Evolutionary conservation across 345 rosid genomes (phyloP), one percentile per base, ranked within the genome.

Genomic region (Moricandia arvensis): DNA sequence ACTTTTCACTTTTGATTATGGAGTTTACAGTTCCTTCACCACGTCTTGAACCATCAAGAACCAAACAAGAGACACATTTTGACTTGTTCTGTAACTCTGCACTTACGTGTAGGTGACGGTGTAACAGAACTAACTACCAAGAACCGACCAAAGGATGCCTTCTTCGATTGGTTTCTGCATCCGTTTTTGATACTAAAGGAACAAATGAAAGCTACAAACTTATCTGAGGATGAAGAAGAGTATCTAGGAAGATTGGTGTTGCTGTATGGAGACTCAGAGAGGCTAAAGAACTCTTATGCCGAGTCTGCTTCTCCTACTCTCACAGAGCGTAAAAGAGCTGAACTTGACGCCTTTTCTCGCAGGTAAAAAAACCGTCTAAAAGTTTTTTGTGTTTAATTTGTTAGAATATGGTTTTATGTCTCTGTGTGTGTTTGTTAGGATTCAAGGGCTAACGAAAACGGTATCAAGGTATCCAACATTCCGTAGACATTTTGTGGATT

Each of bases 311-410:
- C 88, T 12, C 87, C 86, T 31, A 89, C 91, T 1, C 88, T 86
- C 55, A 85, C 97, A 0, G 98, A 96, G 72, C 94, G 68, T 33
- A 90, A 77, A 83, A 86, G 83, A 66, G 99, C 94, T 12, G 98
- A 95, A 74, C 89, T 95, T 43, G 96, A 93, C 15, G 99, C 89
- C 18, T 78, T 96, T 79, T 98, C 99, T 67, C 86, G 99, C 82
- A 89, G 99, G 98, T 92, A 76, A 81, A 64, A 3, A 59, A 24
- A 64, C 18, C 0, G 3, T 18, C 17, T 37, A 27, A 29, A 51
- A 15, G 18, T 24, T 37, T 35, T 33, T n/a, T n/a, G n/a, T 33
- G 37, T 33, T 33, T 33, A 1, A 0, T 8, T 2, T 43, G 6
- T 13, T 4, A 12, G 51, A 43, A 13, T 12, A 4, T 43, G 12